Evolutionary conservation across 2,329 filamentous ascomycete genomes (phyloP), one percentile per base, ranked within the genome.

Genomic region (Fusarium sp.): DNA sequence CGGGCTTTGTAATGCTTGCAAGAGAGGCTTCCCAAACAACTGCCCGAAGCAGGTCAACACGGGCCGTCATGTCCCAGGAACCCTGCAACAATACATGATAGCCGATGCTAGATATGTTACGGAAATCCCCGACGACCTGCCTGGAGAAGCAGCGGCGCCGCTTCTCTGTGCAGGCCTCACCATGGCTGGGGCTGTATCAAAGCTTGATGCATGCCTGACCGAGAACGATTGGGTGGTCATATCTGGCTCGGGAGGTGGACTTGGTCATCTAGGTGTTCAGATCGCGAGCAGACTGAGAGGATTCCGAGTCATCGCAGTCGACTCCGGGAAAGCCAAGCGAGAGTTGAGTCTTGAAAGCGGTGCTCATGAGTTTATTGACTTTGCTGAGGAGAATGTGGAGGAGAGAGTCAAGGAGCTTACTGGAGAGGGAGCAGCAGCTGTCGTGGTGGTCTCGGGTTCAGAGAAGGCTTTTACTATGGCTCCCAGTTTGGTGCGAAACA

Each of bases 21-120:
- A 73, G 3, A 70, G 69, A 8, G 83, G 82, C 1, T 79, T 81
- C 62, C 3, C 70, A 2, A 86, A 86, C 20, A 84, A 85, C 36
- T 87, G 85, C 22, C 77, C 79, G 0, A 79, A 80, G 9, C 85
- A 85, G 52, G 61, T 81, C n/a, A 85, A 86, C 64, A 85, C 85
- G 0, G 82, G 85, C 2, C 77, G 82, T 2, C 80, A 80, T n/a
- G 79, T 81, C 0, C 80, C 81, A 0, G 81, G 81, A 0, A 82
- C 81, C 0, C 20, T 83, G 0, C 81, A 83, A 36, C 71, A 80
- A 14, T 82, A 81, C 16, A 74, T 79, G 14, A 62, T 83, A 0
- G 80, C 81, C 0, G 79, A 81, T 27, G 69, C 78, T 0, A 66
- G 77, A 11, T 80, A 81, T 3, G 50, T 82, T 0, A 81, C 79